Percentiles rank a stretch among this genome's conserved stretches.
Evolutionary conservation across 2,329 filamentous ascomycete genomes (phyloP).

Genomic region (Aspergillus amoenus): DNA sequence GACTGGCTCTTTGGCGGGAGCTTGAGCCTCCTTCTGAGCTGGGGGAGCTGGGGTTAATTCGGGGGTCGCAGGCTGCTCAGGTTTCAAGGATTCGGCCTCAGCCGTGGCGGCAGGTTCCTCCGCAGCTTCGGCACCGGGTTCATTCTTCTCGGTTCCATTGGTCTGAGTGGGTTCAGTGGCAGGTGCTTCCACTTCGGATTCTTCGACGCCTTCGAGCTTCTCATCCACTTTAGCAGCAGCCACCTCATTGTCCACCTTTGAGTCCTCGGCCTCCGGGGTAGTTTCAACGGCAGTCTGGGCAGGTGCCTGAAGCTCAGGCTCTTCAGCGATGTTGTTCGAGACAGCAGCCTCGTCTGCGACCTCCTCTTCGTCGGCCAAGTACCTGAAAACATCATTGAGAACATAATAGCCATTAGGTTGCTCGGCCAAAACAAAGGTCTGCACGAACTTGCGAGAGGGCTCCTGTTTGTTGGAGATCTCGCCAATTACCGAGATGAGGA

Average conservation of each 20-base stretch:
- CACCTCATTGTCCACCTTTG: conserved; percentile 38
- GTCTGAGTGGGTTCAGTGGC: conserved; percentile 35
- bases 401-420: conserved; percentile 98
- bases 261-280: conserved; percentile 15
- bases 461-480: conserved; percentile 93
- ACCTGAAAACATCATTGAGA: conserved; percentile 96
- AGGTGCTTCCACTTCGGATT: conserved; percentile 45
- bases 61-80: conserved; percentile 67
- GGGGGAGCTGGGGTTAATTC: conserved; percentile 57
- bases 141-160: conserved; percentile 29
- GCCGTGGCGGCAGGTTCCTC: conserved; percentile 26
- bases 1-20: conserved; percentile 54
- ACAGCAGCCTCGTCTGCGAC: conserved; percentile 41
- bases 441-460: conserved; percentile 92
- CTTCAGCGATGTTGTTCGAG: conserved; percentile 41
- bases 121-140: conserved; percentile 25
- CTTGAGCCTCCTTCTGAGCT: conserved; percentile 40
- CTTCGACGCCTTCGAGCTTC: conserved; percentile 64
- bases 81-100: conserved; percentile 38
- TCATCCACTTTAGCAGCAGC: conserved; percentile 64
- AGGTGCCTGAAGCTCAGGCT: conserved; percentile 36
- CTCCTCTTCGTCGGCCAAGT: conserved; percentile 77
- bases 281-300: conserved; percentile 28
- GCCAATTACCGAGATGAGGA: conserved; percentile 96
- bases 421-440: conserved; percentile 95